These are phyloP conservation scores for Bipolaris zeicola DNA, from an alignment of 2,329 filamentous ascomycete genomes.

Conservation along the genomic window DNA sequence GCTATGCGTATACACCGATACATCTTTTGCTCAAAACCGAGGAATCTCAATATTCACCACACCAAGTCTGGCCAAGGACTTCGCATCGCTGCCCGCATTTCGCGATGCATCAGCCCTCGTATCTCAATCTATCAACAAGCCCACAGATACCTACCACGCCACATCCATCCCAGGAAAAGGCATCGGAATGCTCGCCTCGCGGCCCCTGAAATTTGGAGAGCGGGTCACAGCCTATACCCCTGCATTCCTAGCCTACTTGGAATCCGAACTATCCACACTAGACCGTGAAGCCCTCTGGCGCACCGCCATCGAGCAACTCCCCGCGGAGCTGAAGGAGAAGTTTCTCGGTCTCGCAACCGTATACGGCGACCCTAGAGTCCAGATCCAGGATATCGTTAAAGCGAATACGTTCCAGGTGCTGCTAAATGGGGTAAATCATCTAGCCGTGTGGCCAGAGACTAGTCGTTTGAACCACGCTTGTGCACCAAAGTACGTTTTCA, in stretches of 20 bases:
- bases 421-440: conserved; percentile 36
- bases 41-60: conserved; percentile 47
- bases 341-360: conserved; percentile 35
- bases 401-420: conserved; percentile 44
- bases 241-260: conserved; percentile 38
- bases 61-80: conserved; percentile 29
- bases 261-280: conserved; percentile 32
- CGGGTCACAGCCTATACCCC: conserved; percentile 41
- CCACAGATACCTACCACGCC: conserved; percentile 25
- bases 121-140: conserved; percentile 26
- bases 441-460: conserved; percentile 49
- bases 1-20: conserved; percentile 41
- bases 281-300: conserved; percentile 39
- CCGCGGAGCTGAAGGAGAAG: conserved; percentile 13
- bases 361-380: conserved; percentile 33
- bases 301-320: conserved; percentile 34
- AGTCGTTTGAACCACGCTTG: conserved; percentile 52
- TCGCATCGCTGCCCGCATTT: conserved; percentile 34
- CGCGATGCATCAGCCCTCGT: conserved; percentile 15
- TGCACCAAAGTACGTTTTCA: conserved; percentile 35
- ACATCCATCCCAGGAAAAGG: conserved; percentile 37
- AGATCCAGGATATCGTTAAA: conserved; percentile 44
- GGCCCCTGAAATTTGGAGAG: conserved; percentile 28
- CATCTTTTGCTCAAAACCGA: conserved; percentile 33
- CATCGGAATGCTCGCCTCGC: conserved; percentile 38